Conservation (phyloP, 352 stramenopile genomes). For the Plasmopara viticola region DNA sequence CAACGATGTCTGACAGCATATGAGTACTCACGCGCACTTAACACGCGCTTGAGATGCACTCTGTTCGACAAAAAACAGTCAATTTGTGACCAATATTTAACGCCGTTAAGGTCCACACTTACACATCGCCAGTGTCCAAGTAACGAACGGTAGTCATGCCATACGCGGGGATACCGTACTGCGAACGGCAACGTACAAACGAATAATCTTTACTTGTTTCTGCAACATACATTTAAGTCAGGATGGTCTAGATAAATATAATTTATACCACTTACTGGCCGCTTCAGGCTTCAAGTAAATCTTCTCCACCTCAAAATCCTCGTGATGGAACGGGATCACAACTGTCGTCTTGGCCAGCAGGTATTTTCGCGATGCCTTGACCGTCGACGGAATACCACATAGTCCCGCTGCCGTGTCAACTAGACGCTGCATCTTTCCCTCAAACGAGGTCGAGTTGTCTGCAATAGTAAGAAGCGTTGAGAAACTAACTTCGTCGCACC, state of each 20-base stretch:
- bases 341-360: conserved; percentile 41
- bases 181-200: conserved; percentile 78
- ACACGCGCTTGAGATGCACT: conserved; percentile 78
- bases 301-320: conserved; percentile 85
- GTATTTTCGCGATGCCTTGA: conserved; percentile 76
- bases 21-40: conserved; percentile 77
- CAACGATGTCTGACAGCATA: conserved; percentile 75
- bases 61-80: conserved; percentile 18
- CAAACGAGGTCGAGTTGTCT: conserved; percentile 83
- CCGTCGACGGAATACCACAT: conserved; percentile 69
- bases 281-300: conserved; percentile 74
- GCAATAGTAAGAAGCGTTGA: background rate
- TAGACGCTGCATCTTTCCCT: conserved; percentile 85
- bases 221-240: conserved; percentile 12
- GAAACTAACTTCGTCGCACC: background rate
- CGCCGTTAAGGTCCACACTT: conserved; percentile 11
- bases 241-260: background rate
- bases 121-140: conserved; percentile 69
- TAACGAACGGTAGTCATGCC: conserved; percentile 84
- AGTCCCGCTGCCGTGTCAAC: conserved; percentile 67
- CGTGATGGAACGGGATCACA: conserved; percentile 71
- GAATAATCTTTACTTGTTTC: conserved; percentile 80
- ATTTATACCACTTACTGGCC: conserved; percentile 24
- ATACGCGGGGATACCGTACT: conserved; percentile 79
- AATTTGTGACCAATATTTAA: background rate